Conservation (phyloP, 2,329 filamentous ascomycete genomes). For the Penicillium sp. region DNA sequence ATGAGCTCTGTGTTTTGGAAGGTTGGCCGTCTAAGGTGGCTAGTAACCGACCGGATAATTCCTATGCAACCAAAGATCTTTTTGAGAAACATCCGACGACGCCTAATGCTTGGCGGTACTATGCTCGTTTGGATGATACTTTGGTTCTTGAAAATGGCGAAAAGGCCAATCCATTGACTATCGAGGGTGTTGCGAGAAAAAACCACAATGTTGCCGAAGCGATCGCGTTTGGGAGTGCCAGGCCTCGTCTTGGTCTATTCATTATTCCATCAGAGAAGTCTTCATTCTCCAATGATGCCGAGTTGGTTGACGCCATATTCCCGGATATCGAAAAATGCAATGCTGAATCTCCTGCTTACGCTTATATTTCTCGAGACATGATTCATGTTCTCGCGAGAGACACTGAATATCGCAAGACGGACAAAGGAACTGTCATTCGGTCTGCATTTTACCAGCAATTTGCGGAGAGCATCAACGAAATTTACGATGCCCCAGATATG, state of each 20-base stretch:
- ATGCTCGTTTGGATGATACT: slow-evolving; percentile 49
- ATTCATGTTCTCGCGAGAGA: slow-evolving; percentile 20
- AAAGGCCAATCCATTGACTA: slow-evolving; percentile 50
- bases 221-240: slow-evolving; percentile 49
- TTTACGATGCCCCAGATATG: slow-evolving; percentile 14
- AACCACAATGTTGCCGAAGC: slow-evolving; percentile 56
- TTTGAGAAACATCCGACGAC: slow-evolving; percentile 48
- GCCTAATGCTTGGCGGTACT: slow-evolving; percentile 49
- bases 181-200: slow-evolving; percentile 58
- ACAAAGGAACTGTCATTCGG: slow-evolving; percentile 27
- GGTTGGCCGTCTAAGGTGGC: slow-evolving; percentile 43
- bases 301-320: slow-evolving; percentile 6
- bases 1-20: slow-evolving; percentile 37
- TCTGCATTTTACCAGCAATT: slow-evolving; percentile 25
- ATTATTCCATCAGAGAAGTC: slow-evolving; percentile 3
- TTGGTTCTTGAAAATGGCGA: slow-evolving; percentile 53
- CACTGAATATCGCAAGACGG: slow-evolving; percentile 19
- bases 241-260: slow-evolving; percentile 14
- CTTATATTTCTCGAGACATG: slow-evolving; percentile 26
- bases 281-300: not conserved
- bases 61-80: slow-evolving; percentile 54
- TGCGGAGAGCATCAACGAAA: slow-evolving; percentile 16
- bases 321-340: slow-evolving; percentile 10
- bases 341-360: slow-evolving; percentile 11
- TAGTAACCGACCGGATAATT: slow-evolving; percentile 49